Evolutionary conservation across 768 basidiomycete species (phyloP).

Genomic region (Cyathus striatus): DNA sequence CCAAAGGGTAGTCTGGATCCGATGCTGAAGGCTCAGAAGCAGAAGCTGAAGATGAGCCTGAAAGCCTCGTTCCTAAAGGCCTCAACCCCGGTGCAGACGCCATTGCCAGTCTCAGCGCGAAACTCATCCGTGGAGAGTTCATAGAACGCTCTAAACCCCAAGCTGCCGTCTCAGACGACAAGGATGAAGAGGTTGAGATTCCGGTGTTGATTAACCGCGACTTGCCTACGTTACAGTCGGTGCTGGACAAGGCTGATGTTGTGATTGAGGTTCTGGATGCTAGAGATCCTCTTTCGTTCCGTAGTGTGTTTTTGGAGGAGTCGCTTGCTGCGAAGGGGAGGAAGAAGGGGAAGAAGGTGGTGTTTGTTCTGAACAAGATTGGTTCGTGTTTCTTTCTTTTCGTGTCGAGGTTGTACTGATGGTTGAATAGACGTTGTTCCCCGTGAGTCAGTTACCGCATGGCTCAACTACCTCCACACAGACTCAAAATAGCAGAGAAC

Average conservation of each 20-base stretch:
- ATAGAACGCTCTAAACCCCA: constrained; percentile 19
- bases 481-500: too few relatives aligned
- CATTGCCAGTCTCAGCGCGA: constrained; percentile 41
- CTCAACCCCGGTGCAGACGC: constrained; percentile 48
- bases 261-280: constrained; percentile 80
- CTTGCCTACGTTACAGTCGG: constrained; percentile 56
- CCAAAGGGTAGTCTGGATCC: constrained; percentile 10
- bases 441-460: too few relatives aligned
- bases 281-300: constrained; percentile 70
- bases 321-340: too few relatives aligned
- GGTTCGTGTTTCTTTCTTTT: too few relatives aligned
- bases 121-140: constrained; percentile 28
- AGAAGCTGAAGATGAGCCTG: constrained; percentile 22
- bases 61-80: constrained; percentile 9
- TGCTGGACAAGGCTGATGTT: constrained; percentile 74
- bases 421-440: too few relatives aligned
- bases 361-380: constrained; percentile 83
- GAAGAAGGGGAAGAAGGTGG: constrained; percentile 36
- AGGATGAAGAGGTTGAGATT: constrained; percentile 46
- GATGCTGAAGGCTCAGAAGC: constrained; percentile 6
- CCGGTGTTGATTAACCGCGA: constrained; percentile 62
- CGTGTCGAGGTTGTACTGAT: too few relatives aligned
- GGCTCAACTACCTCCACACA: too few relatives aligned
- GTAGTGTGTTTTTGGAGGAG: constrained; percentile 61
- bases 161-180: too few relatives aligned